phyloP scores from a whole-genome alignment of 73 alveolate species.

The Tetrahymena malaccensis region DNA sequence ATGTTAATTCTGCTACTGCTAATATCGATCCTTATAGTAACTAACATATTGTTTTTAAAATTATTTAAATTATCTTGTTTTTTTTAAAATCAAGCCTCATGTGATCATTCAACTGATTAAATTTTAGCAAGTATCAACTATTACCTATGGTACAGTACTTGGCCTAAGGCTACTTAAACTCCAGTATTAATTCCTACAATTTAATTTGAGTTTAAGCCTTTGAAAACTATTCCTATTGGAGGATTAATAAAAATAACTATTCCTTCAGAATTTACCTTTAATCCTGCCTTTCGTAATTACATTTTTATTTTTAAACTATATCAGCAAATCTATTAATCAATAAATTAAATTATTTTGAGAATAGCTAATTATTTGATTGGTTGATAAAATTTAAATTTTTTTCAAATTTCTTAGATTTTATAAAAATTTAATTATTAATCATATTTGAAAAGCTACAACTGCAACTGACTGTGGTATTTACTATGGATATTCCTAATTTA shows the following conservation, averaged over 20 bases:
- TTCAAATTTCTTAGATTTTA: too few relatives aligned
- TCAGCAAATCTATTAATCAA: background rate
- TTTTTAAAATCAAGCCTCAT: background rate
- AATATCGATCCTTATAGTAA: background rate
- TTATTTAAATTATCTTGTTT: background rate
- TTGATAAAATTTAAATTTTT: too few relatives aligned
- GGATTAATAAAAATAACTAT: background rate
- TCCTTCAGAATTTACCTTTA: background rate
- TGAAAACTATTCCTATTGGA: background rate
- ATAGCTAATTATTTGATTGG: too few relatives aligned
- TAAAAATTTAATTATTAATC: too few relatives aligned
- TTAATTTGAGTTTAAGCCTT: background rate
- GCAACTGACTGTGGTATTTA: background rate
- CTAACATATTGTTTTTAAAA: background rate
- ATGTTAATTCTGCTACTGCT: conserved; percentile 20
- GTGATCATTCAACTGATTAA: background rate
- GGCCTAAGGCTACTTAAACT: background rate
- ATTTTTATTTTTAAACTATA: too few relatives aligned
- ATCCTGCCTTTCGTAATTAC: background rate
- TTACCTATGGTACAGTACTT: background rate
- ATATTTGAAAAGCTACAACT: background rate
- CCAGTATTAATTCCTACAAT: background rate
- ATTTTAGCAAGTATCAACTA: background rate
- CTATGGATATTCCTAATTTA: background rate
- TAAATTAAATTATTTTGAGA: background rate